Evolutionary conservation across 768 basidiomycete species (phyloP).

Genomic region (Suillus placidus): DNA sequence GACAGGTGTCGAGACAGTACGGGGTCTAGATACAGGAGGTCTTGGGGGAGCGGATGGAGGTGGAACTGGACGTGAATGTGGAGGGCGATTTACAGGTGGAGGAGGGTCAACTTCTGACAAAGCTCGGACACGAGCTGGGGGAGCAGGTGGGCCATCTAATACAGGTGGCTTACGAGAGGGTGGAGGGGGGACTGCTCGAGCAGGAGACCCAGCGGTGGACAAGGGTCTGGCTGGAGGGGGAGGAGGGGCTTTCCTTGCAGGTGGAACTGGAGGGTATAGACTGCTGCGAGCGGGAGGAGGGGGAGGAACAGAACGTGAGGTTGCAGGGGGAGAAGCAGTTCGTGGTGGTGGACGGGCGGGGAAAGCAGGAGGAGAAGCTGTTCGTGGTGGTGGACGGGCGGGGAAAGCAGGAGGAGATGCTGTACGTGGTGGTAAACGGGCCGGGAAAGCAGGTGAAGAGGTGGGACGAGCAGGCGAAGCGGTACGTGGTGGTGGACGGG

Average conservation of each 20-base stretch:
- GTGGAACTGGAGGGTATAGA: constrained; percentile 39
- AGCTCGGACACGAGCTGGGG: constrained; percentile 43
- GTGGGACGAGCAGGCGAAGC: constrained; percentile 28
- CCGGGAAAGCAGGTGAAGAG: constrained; percentile 25
- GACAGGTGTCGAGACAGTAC: constrained; percentile 29
- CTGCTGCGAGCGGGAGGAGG: constrained; percentile 36
- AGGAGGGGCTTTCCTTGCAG: constrained; percentile 42
- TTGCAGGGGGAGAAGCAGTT: constrained; percentile 26
- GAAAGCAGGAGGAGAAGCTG: constrained; percentile 32
- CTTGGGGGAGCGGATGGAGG: constrained; percentile 11
- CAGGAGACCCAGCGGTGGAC: constrained; percentile 30
- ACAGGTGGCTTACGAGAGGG: constrained; percentile 42
- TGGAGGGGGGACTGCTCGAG: constrained; percentile 41
- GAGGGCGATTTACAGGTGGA: constrained; percentile 24
- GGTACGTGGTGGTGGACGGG: constrained; percentile 17
- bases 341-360: constrained; percentile 28
- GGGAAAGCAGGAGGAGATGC: constrained; percentile 37
- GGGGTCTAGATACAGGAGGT: constrained; percentile 23
- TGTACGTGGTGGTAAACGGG: constrained; percentile 16
- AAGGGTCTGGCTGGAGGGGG: constrained; percentile 51
- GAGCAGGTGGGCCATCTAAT: constrained; percentile 31
- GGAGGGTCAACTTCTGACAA: constrained; percentile 47
- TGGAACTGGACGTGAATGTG: constrained; percentile 6
- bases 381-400: constrained; percentile 35
- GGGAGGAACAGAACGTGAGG: constrained; percentile 22